phyloP scores from a whole-genome alignment of 78 protist genomes.

The Tieghemostelium lacteum region DNA sequence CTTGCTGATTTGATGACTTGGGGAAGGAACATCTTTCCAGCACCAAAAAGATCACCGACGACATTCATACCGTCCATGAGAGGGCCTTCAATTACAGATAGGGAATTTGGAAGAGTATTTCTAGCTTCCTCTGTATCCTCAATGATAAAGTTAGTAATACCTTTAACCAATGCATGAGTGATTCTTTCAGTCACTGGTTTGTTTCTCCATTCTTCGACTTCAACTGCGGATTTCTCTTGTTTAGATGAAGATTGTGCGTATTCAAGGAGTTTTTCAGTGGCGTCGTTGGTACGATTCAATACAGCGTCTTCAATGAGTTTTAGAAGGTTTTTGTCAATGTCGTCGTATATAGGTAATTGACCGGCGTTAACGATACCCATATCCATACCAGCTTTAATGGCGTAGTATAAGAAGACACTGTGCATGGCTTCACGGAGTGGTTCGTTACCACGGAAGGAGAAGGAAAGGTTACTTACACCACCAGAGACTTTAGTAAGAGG shows the following conservation, averaged over 20 bases:
- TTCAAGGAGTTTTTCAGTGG: slow-evolving; percentile 72
- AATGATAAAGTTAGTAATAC: slow-evolving; percentile 91
- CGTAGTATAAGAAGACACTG: slow-evolving; percentile 95
- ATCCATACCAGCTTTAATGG: slow-evolving; percentile 96
- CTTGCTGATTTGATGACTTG: slow-evolving; percentile 98
- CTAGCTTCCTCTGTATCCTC: slow-evolving; percentile 97
- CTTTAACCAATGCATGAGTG: slow-evolving; percentile 94
- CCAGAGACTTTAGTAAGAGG: slow-evolving; percentile 94
- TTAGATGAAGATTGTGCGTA: slow-evolving; percentile 66
- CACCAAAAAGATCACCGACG: slow-evolving; percentile 99
- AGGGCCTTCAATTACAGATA: slow-evolving; percentile 91
- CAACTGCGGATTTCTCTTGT: slow-evolving; percentile 60
- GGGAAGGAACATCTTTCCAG: slow-evolving; percentile 99
- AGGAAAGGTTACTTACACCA: slow-evolving; percentile 99
- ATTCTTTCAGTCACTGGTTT: slow-evolving; percentile 89
- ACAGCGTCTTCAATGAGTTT: slow-evolving; percentile 74
- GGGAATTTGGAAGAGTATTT: slow-evolving; percentile 12
- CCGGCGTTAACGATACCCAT: slow-evolving; percentile 99
- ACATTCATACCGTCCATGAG: slow-evolving; percentile 97
- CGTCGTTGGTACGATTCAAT: slow-evolving; percentile 62
- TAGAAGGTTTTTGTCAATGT: slow-evolving; percentile 88
- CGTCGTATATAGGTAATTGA: slow-evolving; percentile 92
- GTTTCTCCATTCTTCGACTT: slow-evolving; percentile 92
- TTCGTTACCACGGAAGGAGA: slow-evolving; percentile 97
- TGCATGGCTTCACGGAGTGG: slow-evolving; percentile 97